These are phyloP conservation scores for Cryptosporidium parvum DNA, from an alignment of 169 alveolate species.

Conservation along the genomic window DNA sequence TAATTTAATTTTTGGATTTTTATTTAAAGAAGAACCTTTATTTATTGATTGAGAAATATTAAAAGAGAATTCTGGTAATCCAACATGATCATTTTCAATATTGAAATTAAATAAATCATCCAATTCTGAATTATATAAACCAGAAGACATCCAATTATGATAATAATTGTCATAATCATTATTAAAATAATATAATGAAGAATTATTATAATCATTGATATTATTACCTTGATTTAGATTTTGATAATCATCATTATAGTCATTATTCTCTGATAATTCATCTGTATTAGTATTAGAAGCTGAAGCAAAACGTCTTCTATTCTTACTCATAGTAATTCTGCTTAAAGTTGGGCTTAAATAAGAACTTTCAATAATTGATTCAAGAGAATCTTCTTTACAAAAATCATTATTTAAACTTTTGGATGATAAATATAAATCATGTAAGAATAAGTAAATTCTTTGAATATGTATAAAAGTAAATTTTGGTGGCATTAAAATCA, in stretches of 20 bases:
- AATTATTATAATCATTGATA: too few species aligned
- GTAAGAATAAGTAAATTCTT: conserved; percentile 13
- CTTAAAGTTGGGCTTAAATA: not conserved
- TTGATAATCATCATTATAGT: too few species aligned
- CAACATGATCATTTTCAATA: conserved; percentile 35
- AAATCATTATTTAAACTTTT: not conserved
- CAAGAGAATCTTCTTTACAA: not conserved
- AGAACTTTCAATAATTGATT: not conserved
- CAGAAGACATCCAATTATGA: conserved; percentile 49
- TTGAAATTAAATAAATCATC: conserved; percentile 14
- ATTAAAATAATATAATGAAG: not conserved
- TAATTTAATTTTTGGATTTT: conserved; percentile 10
- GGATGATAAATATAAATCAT: conserved; percentile 1
- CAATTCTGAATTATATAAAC: conserved; percentile 6
- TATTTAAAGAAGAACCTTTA: not conserved
- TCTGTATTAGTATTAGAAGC: not conserved
- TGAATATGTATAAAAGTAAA: conserved; percentile 21
- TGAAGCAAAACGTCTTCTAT: not conserved
- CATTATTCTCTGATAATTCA: not conserved
- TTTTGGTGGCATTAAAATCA: conserved; percentile 63
- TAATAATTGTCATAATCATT: conserved; percentile 17
- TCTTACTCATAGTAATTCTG: not conserved
- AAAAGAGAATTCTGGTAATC: conserved; percentile 58
- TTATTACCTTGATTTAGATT: too few species aligned
- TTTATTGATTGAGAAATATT: not conserved